These are phyloP conservation scores for Chalciporus piperatus DNA, from an alignment of 768 basidiomycete species.

Conservation along the genomic window DNA sequence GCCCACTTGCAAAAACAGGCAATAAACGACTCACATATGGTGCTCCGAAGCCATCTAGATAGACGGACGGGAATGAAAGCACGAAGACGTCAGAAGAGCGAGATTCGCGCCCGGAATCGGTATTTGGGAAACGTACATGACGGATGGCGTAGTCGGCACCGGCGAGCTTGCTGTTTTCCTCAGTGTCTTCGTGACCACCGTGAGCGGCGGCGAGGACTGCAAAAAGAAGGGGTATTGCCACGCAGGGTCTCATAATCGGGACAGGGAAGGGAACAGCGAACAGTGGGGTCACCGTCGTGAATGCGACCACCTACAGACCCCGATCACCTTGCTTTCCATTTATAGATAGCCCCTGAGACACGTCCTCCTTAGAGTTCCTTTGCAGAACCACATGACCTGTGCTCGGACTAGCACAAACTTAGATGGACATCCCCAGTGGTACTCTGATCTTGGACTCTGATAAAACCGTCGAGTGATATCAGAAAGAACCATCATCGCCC, in stretches of 20 bases:
- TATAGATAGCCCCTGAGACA: neutral
- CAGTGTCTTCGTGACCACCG: slow-evolving; percentile 54
- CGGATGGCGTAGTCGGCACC: slow-evolving; percentile 69
- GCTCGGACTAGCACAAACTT: too few species aligned
- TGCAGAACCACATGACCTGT: too few species aligned
- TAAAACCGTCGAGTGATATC: too few species aligned
- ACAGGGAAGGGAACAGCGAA: neutral
- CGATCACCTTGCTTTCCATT: slow-evolving; percentile 14
- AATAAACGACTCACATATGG: slow-evolving; percentile 58
- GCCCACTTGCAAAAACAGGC: neutral
- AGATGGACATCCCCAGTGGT: too few species aligned
- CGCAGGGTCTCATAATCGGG: slow-evolving; percentile 45
- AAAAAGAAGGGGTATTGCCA: slow-evolving; percentile 40
- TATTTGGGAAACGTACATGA: slow-evolving; percentile 71
- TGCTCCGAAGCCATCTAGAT: slow-evolving; percentile 85
- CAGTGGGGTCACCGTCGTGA: too few species aligned
- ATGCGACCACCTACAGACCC: too few species aligned
- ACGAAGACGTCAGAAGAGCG: slow-evolving; percentile 14
- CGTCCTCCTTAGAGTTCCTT: too few species aligned
- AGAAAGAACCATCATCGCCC: too few species aligned
- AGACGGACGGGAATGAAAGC: neutral
- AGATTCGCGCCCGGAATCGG: slow-evolving; percentile 5
- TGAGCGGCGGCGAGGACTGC: slow-evolving; percentile 45
- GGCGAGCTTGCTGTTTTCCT: slow-evolving; percentile 57
- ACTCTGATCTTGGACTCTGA: too few species aligned